Evolutionary conservation across 2,329 filamentous ascomycete species (phyloP), one percentile per base, ranked within the genome.

Genomic region (Cladosporium sp.): DNA sequence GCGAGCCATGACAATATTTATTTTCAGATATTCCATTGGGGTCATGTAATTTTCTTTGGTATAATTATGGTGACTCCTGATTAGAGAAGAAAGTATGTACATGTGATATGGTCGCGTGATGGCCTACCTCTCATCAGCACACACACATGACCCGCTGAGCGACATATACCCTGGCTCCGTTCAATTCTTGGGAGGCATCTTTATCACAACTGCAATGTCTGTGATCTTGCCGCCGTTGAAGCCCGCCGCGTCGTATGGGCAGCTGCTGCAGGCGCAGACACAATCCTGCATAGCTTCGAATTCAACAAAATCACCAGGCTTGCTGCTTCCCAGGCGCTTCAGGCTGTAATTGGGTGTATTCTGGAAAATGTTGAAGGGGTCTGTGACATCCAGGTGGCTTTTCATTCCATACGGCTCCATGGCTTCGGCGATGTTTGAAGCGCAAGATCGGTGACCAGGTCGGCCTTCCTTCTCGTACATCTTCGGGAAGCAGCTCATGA

Each of bases 351-450:
- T 76, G 18, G 78, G 77, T 52, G 78, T 79, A 66, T 79, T 79
- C 67, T 79, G 78, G 65, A 79, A 79, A 63, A 78, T 70, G 70
- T 79, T 79, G 69, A 79, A 79, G 16, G 78, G 78, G 65, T 78
- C 75, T 14, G 75, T 74, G 10, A 76, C 72, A 33, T 79, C 75
- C 29, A 78, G 68, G 52, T 71, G 70, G 58, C 71, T 71, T 35
- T 67, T 65, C 74, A 79, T 77, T 8, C 78, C 78, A 59, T 72
- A 75, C 8, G 70, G 68, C 61, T 69, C 59, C 76, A 79, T 78
- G 16, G 73, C 78, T 66, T 79, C 77, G 2, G 75, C 74, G 52
- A 79, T 76, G 67, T 79, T 79, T 61, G 71, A 67, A 16, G 77
- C 76, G 63, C 78, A 80, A 60, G 71, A 75, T 16, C 78, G 67